These are phyloP conservation scores for Corniculantispora saksenae DNA, from an alignment of 2,329 filamentous ascomycete species.

Conservation along the genomic window DNA sequence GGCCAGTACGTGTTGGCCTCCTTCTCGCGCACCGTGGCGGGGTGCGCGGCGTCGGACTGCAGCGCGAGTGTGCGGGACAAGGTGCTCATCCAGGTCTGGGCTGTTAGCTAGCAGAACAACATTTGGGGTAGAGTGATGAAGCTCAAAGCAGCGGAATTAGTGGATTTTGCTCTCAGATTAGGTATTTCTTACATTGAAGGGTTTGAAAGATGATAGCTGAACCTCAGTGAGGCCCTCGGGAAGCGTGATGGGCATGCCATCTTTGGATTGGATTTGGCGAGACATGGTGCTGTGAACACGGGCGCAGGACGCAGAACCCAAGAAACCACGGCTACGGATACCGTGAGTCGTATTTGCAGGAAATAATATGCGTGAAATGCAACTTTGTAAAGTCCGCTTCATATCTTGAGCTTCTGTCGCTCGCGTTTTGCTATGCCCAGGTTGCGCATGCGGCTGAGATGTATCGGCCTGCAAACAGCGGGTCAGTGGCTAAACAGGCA, in stretches of 20 bases:
- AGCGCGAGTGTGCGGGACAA: slow-evolving; percentile 48
- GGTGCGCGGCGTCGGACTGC: slow-evolving; percentile 54
- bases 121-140: too few species aligned
- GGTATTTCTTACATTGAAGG: slow-evolving; percentile 49
- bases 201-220: slow-evolving; percentile 48
- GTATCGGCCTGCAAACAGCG: slow-evolving; percentile 4
- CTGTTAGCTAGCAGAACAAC: neutral
- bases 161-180: neutral
- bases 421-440: neutral
- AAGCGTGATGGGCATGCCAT: slow-evolving; percentile 44
- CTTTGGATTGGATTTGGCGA: slow-evolving; percentile 8
- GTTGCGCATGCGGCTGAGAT: neutral
- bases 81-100: slow-evolving; percentile 51
- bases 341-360: neutral
- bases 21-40: slow-evolving; percentile 56
- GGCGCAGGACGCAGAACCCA: neutral
- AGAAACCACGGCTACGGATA: neutral
- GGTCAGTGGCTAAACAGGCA: neutral
- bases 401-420: neutral
- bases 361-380: neutral
- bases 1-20: slow-evolving; percentile 76
- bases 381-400: neutral
- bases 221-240: slow-evolving; percentile 46
- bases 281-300: slow-evolving; percentile 3
- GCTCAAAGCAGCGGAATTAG: neutral